These are phyloP conservation scores for Metschnikowia picachoensis DNA, from an alignment of 805 yeast genomes.

Conservation along the genomic window DNA sequence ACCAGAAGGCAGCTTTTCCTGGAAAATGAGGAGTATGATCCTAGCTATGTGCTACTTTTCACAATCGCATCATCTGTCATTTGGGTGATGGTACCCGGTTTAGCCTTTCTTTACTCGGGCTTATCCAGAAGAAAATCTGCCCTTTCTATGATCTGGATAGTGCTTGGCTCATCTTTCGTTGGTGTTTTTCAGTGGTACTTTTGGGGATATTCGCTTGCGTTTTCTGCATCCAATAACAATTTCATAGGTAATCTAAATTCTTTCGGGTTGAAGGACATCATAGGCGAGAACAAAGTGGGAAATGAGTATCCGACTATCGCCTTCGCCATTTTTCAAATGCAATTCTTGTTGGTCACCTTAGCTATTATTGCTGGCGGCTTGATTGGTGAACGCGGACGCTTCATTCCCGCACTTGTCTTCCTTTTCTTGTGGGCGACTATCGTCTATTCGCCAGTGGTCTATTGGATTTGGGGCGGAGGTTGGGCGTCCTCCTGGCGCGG, in stretches of 20 bases:
- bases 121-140: constrained; percentile 89
- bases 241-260: constrained; percentile 84
- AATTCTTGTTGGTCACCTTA: constrained; percentile 87
- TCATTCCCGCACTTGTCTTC: constrained; percentile 79
- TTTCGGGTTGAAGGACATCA: constrained; percentile 78
- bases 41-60: constrained; percentile 33
- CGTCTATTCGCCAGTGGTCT: constrained; percentile 92
- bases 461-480: constrained; percentile 95
- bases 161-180: constrained; percentile 67
- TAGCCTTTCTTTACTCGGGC: constrained; percentile 90
- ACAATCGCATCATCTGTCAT: constrained; percentile 66
- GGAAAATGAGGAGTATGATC: constrained; percentile 27
- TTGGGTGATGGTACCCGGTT: constrained; percentile 90
- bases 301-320: constrained; percentile 74
- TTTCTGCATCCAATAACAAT: constrained; percentile 73
- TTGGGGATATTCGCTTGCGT: constrained; percentile 95
- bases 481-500: constrained; percentile 78
- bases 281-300: constrained; percentile 37
- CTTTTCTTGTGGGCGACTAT: constrained; percentile 84
- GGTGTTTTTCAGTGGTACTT: constrained; percentile 92
- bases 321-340: constrained; percentile 83
- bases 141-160: constrained; percentile 76
- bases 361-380: constrained; percentile 90
- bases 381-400: constrained; percentile 84
- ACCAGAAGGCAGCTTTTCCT: constrained; percentile 32